Base-by-base conservation (phyloP, 139 green algal genomes). In the Picochlorum costavermella region DNA sequence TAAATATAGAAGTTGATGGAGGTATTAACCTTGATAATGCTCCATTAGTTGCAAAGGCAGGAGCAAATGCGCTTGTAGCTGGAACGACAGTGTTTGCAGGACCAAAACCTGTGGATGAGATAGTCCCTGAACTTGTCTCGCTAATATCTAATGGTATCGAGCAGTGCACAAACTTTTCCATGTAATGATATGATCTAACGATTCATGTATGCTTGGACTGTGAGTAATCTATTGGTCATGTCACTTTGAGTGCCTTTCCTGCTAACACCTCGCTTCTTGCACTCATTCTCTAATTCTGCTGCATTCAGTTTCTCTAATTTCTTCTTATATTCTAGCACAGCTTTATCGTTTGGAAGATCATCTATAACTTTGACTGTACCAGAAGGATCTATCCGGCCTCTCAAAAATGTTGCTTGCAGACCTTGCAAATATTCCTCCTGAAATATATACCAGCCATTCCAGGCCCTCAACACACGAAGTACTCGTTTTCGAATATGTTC, bases 51-150 rank as follows among this genome's bases (percentile, higher is more conserved):
- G 88, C 82, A 10, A 63, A 37, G 28, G 89, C 87, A 9, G 90
- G 90, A 1, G 90, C 90, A 2, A 94, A 95, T 46, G 81, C 86
- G 17, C 68, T 95, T n/a, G 90, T 96, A 45, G 86, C 90, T 11
- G 90, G 90, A 33, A 89, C 66, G 40, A 71, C 79, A 30, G 78
- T 96, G 2, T 95, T 96, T 75, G 81, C 70, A 16, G 70, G 70
- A 11, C 49, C 60, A 36, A 64, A 71, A 44, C 70, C 70, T 13
- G 50, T 62, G 33, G 63, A 76, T 46, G 60, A 46, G 23, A 68
- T 68, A n/a, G 49, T 75, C 20, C 68, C 68, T 6, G 61, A 68
- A 2, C 31, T 75, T 16, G 68, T 75, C 48, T 12, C 5, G 6
- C 46, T 74, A 16, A 74, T 74, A 56, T 25, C 29, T 11, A 37